phyloP scores from a whole-genome alignment of 2,329 filamentous ascomycete species.

The Alternaria atra region DNA sequence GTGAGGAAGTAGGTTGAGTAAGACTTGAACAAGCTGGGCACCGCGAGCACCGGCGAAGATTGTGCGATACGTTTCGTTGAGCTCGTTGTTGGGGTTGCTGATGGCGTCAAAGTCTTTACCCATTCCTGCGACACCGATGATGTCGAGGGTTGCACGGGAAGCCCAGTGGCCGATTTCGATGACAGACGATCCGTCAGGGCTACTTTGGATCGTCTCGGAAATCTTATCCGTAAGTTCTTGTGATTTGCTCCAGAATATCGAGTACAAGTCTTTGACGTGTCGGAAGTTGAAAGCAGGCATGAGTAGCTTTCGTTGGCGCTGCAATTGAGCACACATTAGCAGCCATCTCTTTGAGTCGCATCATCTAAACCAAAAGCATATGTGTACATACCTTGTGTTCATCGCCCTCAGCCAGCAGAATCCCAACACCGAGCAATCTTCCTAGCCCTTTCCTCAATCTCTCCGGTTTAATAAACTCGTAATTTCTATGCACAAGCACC shows the following conservation, averaged over 20 bases:
- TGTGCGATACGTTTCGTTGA: constrained; percentile 61
- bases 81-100: constrained; percentile 59
- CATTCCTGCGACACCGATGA: constrained; percentile 66
- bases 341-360: background rate
- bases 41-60: constrained; percentile 61
- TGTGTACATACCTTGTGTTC: constrained; percentile 72
- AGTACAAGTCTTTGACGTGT: constrained; percentile 61
- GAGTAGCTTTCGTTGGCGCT: constrained; percentile 58
- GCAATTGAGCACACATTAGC: constrained; percentile 8
- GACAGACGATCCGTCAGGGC: constrained; percentile 40
- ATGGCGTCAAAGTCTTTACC: constrained; percentile 65
- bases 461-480: constrained; percentile 60
- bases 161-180: constrained; percentile 58
- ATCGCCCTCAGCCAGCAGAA: constrained; percentile 87
- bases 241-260: constrained; percentile 60
- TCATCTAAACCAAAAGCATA: background rate
- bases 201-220: constrained; percentile 33
- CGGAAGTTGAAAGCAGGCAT: constrained; percentile 62
- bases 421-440: constrained; percentile 72
- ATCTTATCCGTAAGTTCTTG: constrained; percentile 54
- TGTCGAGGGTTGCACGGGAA: constrained; percentile 64
- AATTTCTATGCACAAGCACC: constrained; percentile 60
- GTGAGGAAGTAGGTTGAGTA: constrained; percentile 69
- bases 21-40: constrained; percentile 65
- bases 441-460: constrained; percentile 64